These are phyloP conservation scores for Coriolopsis trogii DNA, from an alignment of 1,284 basidiomycete species.

Conservation along the genomic window DNA sequence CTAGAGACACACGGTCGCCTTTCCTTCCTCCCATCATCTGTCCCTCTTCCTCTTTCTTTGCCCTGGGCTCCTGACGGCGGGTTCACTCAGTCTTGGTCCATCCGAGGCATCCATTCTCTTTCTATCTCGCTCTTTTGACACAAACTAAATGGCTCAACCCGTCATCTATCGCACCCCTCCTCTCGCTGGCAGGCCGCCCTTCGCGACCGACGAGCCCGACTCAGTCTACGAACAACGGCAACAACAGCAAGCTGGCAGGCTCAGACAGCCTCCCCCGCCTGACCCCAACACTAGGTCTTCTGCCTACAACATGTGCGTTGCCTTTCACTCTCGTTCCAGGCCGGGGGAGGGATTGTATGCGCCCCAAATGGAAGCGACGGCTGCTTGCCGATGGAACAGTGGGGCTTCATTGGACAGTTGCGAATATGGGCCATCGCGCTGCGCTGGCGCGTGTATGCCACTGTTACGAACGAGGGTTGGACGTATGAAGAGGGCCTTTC, in stretches of 20 bases:
- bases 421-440: too few species aligned
- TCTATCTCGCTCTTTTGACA: constrained; percentile 24
- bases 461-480: too few species aligned
- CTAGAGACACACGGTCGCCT: constrained; percentile 4
- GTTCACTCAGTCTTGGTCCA: constrained; percentile 17
- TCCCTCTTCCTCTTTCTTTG: constrained; percentile 18
- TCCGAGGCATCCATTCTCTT: constrained; percentile 40
- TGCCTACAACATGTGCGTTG: constrained; percentile 66
- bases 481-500: too few species aligned
- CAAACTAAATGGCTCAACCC: constrained; percentile 31
- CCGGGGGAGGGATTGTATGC: background rate
- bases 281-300: constrained; percentile 52
- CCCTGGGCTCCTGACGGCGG: constrained; percentile 20
- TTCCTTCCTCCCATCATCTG: constrained; percentile 20
- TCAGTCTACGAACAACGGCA: constrained; percentile 50
- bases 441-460: too few species aligned
- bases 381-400: constrained; percentile 2
- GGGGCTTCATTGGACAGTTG: background rate
- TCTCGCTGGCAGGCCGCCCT: constrained; percentile 65
- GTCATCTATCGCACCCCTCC: constrained; percentile 42
- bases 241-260: constrained; percentile 40
- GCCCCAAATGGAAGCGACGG: constrained; percentile 2
- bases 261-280: constrained; percentile 42
- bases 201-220: constrained; percentile 69
- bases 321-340: background rate